Conservation (phyloP, 2,329 filamentous ascomycete genomes). For the Alternaria sp. region DNA sequence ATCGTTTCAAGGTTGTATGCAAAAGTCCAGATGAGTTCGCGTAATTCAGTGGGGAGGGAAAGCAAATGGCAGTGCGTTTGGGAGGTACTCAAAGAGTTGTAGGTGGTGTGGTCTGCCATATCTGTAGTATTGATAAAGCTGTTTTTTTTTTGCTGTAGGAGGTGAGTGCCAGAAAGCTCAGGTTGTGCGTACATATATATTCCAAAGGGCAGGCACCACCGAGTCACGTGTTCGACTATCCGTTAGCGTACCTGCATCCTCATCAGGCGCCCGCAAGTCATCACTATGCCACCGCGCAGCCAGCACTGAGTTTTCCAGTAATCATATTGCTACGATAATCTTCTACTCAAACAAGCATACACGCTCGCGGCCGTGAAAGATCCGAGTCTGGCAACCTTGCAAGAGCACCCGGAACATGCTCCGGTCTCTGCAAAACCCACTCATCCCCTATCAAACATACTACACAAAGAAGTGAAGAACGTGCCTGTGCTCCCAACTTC, state of each 20-base stretch:
- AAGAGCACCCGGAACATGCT: not conserved
- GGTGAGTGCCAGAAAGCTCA: no score
- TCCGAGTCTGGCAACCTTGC: not conserved
- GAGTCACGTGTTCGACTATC: not conserved
- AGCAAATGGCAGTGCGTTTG: no score
- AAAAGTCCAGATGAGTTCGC: no score
- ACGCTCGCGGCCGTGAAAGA: slow-evolving; percentile 8
- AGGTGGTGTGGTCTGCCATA: no score
- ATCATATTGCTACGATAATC: slow-evolving; percentile 13
- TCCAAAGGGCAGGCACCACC: not conserved
- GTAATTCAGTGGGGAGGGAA: no score
- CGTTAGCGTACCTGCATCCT: not conserved
- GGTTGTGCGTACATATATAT: no score
- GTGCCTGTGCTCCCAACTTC: not conserved
- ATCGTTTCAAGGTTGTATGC: no score
- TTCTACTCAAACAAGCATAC: slow-evolving; percentile 12
- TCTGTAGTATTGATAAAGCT: no score
- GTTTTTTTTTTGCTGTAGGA: no score
- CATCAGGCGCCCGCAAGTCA: not conserved
- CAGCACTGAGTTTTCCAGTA: not conserved
- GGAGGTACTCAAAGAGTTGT: no score
- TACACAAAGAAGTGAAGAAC: slow-evolving; percentile 28
- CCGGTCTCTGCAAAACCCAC: not conserved
- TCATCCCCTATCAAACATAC: slow-evolving; percentile 12
- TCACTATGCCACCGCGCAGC: not conserved